These are phyloP conservation scores for Chaetothyriales sp. DNA, from an alignment of 2,329 filamentous ascomycete species.

Conservation along the genomic window DNA sequence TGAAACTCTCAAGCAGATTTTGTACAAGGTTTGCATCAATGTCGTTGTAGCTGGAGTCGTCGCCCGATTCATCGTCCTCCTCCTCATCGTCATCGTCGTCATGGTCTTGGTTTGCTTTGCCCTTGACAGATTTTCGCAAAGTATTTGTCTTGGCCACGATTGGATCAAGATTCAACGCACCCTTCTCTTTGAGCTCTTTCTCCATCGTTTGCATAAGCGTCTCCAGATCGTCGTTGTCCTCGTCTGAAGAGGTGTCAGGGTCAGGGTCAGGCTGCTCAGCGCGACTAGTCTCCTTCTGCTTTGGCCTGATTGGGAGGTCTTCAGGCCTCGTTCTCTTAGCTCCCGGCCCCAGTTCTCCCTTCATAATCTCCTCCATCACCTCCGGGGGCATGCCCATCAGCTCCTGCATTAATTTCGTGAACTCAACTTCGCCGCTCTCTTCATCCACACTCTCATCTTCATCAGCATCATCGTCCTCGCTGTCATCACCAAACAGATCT, in stretches of 20 bases:
- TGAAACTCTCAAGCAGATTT: constrained; percentile 85
- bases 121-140: neutral
- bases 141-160: constrained; percentile 1
- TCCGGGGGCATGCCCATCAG: constrained; percentile 59
- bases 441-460: constrained; percentile 36
- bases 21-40: constrained; percentile 78
- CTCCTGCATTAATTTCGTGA: constrained; percentile 74
- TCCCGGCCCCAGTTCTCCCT: constrained; percentile 12
- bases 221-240: constrained; percentile 42
- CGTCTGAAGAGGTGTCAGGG: constrained; percentile 16
- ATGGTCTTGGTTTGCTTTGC: constrained; percentile 16
- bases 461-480: constrained; percentile 37
- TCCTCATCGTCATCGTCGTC: constrained; percentile 12
- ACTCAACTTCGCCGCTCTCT: constrained; percentile 60
- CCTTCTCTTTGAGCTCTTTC: constrained; percentile 31
- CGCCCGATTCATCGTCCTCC: constrained; percentile 11
- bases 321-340: neutral
- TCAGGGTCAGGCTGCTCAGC: constrained; percentile 22
- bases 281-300: neutral
- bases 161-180: constrained; percentile 27
- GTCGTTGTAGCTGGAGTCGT: constrained; percentile 42
- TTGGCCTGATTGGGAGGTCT: neutral
- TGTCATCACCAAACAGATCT: constrained; percentile 50
- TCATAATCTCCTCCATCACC: constrained; percentile 18
- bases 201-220: constrained; percentile 32